Base-by-base conservation (phyloP, 768 basidiomycete species). In the Naganishia vaughanmartiniae region DNA sequence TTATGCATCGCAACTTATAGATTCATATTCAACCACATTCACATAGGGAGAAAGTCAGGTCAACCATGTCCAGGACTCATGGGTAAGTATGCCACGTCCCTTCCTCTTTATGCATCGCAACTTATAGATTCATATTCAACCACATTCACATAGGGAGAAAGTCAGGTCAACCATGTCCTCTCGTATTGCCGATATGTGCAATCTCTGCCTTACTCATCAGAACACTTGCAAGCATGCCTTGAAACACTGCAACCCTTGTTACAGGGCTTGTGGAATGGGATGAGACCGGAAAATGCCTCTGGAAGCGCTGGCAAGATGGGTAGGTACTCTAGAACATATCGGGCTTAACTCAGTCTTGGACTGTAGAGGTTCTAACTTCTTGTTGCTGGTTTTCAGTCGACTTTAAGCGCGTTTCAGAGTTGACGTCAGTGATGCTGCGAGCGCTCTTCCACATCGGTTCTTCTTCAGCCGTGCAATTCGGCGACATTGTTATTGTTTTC, bases 121-220 rank as follows among this genome's bases (percentile, higher is more conserved):
- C 11, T 54, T 42, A 33, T 3, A 15, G 21, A 34, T 39, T n/a
- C 30, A 45, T 15, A 24, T 30, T 45, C 46, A n/a, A n/a, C n/a
- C n/a, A n/a, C n/a, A n/a, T n/a, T 14, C 21, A 14, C 45, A 42
- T 33, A 79, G 78, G 73, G 36, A 34, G 76, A 77, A 30, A 77
- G 74, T 66, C 74, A 77, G 48, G 68, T 76, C 69, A 78, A 80
- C 56, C 75, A 77, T 70, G 76, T 76, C 5, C 77, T 78, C 69
- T 80, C 79, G 9, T 80, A 76, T 54, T 76, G 77, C 19, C 76
- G 76, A 57, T 80, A 80, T 67, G 76, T 77, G 21, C 66, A 74
- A 19, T 73, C 76, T 24, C 75, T 80, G 2, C 74, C 77, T 5
- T 26, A 69, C 6, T 30, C 46, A 3, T 74, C 77, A 1, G 46